Conservation (phyloP, 2,329 filamentous ascomycete genomes). For the Cladobotryum mycophilum region DNA sequence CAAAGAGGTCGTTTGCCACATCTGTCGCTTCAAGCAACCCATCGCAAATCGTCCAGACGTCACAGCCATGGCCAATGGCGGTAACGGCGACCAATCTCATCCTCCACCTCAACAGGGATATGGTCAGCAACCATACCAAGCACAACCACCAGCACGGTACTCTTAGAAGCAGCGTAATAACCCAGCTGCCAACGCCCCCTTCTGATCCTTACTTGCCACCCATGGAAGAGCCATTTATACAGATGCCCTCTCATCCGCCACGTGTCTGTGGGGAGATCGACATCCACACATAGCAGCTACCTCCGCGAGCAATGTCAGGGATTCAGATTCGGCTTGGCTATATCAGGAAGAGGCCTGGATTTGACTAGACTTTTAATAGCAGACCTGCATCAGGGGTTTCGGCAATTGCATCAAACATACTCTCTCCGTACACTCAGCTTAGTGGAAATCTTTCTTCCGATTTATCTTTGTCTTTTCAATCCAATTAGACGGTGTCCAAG, state of each 20-base stretch:
- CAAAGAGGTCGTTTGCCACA: constrained; percentile 64
- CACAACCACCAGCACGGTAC: constrained; percentile 6
- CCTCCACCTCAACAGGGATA: constrained; percentile 20
- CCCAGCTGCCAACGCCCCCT: background rate
- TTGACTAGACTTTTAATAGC: too few relatives aligned
- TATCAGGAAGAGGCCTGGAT: too few relatives aligned
- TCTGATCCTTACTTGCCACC: too few relatives aligned
- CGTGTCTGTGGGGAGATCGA: background rate
- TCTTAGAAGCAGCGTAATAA: background rate
- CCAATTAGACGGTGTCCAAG: too few relatives aligned
- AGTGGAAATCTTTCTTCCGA: too few relatives aligned
- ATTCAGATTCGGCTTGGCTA: too few relatives aligned
- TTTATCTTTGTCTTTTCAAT: too few relatives aligned
- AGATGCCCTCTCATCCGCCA: too few relatives aligned
- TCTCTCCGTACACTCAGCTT: too few relatives aligned
- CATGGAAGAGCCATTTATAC: too few relatives aligned
- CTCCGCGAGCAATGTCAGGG: background rate
- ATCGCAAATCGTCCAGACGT: constrained; percentile 53
- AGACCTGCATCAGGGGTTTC: too few relatives aligned
- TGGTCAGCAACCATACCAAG: constrained; percentile 4
- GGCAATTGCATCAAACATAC: too few relatives aligned
- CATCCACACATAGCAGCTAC: background rate
- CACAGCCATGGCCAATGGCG: constrained; percentile 43
- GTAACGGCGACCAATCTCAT: constrained; percentile 22
- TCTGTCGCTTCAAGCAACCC: constrained; percentile 71